Evolutionary conservation across 2,329 filamentous ascomycete species (phyloP).

Genomic region (Cyphellophora europaea): DNA sequence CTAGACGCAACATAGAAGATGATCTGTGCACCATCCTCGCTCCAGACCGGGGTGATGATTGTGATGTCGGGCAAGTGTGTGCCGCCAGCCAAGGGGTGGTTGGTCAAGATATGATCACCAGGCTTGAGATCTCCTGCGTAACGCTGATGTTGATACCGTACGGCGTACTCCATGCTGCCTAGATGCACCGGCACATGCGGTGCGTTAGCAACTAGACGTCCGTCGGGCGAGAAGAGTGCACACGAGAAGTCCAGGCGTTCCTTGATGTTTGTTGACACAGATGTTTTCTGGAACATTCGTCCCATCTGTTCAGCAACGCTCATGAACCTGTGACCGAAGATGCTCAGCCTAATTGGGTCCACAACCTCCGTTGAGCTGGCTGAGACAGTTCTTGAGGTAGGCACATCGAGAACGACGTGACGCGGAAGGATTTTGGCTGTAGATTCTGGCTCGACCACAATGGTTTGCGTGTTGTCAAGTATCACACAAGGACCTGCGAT

Average conservation of each 20-base stretch:
- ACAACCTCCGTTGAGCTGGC: too few relatives aligned
- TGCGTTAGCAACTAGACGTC: conserved; percentile 58
- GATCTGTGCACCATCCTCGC: conserved; percentile 53
- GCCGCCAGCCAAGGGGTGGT: conserved; percentile 72
- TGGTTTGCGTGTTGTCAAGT: conserved; percentile 36
- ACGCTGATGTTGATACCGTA: conserved; percentile 65
- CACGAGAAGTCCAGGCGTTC: conserved; percentile 76
- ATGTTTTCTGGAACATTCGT: conserved; percentile 67
- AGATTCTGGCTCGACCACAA: conserved; percentile 31
- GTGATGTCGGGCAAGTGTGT: conserved; percentile 75
- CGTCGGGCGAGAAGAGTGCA: conserved; percentile 66
- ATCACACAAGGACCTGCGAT: conserved; percentile 22
- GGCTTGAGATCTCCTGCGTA: conserved; percentile 64
- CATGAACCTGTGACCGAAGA: conserved; percentile 79
- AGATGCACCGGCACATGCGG: conserved; percentile 75
- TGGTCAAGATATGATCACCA: conserved; percentile 69
- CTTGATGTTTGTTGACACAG: conserved; percentile 70
- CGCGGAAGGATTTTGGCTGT: conserved; percentile 27
- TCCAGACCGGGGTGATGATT: conserved; percentile 65
- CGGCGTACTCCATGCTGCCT: conserved; percentile 78
- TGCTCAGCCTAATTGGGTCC: conserved; percentile 67
- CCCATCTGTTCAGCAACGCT: conserved; percentile 81
- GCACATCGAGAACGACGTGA: conserved; percentile 32
- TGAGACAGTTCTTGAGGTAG: too few relatives aligned
- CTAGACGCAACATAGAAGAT: conserved; percentile 69